A percentile compares a stretch with the other conserved stretches of the same genome.
Evolutionary conservation across 352 stramenopile genomes (phyloP).

Genomic region (Globisporangium apiculatum): DNA sequence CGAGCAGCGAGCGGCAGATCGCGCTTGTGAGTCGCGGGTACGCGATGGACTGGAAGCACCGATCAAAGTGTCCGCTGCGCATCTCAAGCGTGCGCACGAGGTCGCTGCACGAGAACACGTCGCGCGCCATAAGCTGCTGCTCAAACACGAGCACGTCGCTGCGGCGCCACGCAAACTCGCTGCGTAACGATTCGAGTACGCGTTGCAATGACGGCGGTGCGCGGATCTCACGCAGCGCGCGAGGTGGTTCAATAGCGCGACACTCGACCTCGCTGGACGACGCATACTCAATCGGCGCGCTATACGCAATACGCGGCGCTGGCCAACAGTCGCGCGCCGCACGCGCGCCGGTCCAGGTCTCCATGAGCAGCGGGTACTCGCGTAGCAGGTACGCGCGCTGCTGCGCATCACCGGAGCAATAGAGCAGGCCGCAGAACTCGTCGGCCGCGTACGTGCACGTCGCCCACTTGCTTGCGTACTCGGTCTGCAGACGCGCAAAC

Average conservation of each 20-base stretch:
- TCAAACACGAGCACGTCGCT: slow-evolving; percentile 26
- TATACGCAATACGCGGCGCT: slow-evolving; percentile 14
- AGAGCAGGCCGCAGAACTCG: slow-evolving; percentile 61
- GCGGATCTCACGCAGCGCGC: slow-evolving; percentile 12
- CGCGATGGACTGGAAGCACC: slow-evolving; percentile 30
- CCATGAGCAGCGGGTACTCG: slow-evolving; percentile 56
- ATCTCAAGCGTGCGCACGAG: slow-evolving; percentile 23
- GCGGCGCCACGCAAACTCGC: slow-evolving; percentile 38
- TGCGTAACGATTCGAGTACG: slow-evolving; percentile 23
- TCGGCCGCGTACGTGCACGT: slow-evolving; percentile 61
- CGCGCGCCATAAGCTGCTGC: slow-evolving; percentile 21
- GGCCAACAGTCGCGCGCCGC: slow-evolving; percentile 32
- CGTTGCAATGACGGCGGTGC: slow-evolving; percentile 20
- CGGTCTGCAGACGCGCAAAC: slow-evolving; percentile 38
- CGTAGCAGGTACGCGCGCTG: slow-evolving; percentile 34
- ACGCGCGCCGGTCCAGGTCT: slow-evolving; percentile 33
- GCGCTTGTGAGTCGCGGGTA: slow-evolving; percentile 46
- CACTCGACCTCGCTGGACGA: neutral
- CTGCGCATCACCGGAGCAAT: slow-evolving; percentile 38
- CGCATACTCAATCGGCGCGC: slow-evolving; percentile 14
- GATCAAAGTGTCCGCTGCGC: slow-evolving; percentile 33
- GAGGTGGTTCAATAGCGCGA: no score
- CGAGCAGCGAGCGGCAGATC: slow-evolving; percentile 27
- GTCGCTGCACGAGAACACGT: slow-evolving; percentile 36
- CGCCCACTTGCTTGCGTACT: slow-evolving; percentile 48